These are phyloP conservation scores for Paramecium biaurelia DNA, from an alignment of 73 alveolate species.

Conservation along the genomic window DNA sequence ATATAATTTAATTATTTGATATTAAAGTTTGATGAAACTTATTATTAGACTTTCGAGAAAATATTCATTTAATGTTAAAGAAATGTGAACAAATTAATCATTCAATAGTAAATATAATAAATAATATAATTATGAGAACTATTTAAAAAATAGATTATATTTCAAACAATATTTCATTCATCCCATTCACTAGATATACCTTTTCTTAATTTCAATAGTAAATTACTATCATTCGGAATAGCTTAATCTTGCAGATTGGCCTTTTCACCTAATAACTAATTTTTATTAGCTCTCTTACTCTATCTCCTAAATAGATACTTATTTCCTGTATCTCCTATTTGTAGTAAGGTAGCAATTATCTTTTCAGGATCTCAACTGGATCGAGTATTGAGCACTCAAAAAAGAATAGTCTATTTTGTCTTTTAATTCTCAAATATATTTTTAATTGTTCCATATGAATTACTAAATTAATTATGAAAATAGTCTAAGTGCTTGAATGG, in stretches of 20 bases:
- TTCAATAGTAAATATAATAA: background rate
- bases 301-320: slow-evolving; percentile 64
- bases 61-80: background rate
- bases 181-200: slow-evolving; percentile 44
- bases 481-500: background rate
- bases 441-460: slow-evolving; percentile 22
- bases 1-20: background rate
- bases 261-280: slow-evolving; percentile 54
- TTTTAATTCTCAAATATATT: slow-evolving; percentile 60
- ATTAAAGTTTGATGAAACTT: background rate
- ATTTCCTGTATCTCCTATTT: slow-evolving; percentile 51
- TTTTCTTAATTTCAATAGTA: slow-evolving; percentile 40
- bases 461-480: background rate
- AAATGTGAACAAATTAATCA: background rate
- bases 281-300: slow-evolving; percentile 34
- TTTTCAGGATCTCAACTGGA: slow-evolving; percentile 36
- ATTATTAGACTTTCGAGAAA: background rate
- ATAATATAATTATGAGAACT: background rate
- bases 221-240: slow-evolving; percentile 52
- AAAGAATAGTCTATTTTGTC: slow-evolving; percentile 58
- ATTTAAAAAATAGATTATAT: background rate
- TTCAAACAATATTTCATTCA: background rate
- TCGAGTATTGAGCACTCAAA: slow-evolving; percentile 41
- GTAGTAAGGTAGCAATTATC: slow-evolving; percentile 46
- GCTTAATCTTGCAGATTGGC: slow-evolving; percentile 57